Evolutionary conservation across 2,329 filamentous ascomycete genomes (phyloP), one percentile per base, ranked within the genome.

Genomic region (Berkeleyomyces basicola): DNA sequence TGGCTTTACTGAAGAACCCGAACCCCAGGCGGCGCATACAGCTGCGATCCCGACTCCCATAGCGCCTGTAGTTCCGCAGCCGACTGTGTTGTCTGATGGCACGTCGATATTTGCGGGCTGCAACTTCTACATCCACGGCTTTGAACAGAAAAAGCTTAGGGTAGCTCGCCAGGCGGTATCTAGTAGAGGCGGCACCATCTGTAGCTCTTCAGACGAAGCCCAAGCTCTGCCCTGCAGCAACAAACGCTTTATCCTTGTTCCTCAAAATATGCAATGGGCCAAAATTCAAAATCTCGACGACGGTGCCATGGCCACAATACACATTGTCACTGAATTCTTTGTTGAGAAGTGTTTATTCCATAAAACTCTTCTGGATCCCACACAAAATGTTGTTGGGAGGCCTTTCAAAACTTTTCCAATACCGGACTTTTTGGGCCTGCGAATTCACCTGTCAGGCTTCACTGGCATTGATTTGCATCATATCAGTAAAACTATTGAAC

Each of bases 321-420:
- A 42, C 6, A 71, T 80, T 51, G 84, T 95, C 40, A 97, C 90
- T 9, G 90, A 96, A 70, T 95, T 93, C 79, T 99, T 92, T 81
- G 79, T 99, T 61, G 93, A 99, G 74, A 83, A 84, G 58, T 97
- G 92, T 71, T 76, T 99, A 46, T 84, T 91, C 70, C 82, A 82
- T 66, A 93, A 88, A 72, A 76, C 74, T 36, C 81, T 92, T 67
- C 78, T 89, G 57, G 77, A 86, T 39, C 89, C 90, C 4, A 75
- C 78, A 60, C 77, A 82, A 3, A 84, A 93, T 70, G 79, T 88
- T 47, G 79, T 95, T 33, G 90, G 89, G 64, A 83, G 82, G 5
- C 90, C 93, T 2, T 88, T 96, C 66, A 78, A 83, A 4, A 74
- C 76, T 39, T 87, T 89, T 67, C 86, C 84, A 44, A 82, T 95